A percentile compares a stretch with the other conserved stretches of the same genome.
Evolutionary conservation across 352 stramenopile genomes (phyloP).

Genomic region (Phytophthora aleatoria): DNA sequence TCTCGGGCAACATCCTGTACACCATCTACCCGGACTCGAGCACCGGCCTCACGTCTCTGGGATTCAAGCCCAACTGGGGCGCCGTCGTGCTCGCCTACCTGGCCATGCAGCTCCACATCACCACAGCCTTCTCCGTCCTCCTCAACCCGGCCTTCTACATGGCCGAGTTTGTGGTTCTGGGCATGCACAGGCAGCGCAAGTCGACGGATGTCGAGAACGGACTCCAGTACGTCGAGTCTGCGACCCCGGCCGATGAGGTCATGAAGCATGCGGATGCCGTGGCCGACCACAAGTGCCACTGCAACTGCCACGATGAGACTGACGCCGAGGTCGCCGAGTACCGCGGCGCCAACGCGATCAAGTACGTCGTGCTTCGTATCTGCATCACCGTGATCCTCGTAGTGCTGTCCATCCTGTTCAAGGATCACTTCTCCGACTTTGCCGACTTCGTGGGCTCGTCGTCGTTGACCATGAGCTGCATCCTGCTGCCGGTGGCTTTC

Average conservation of each 20-base stretch:
- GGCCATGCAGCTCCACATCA: constrained; percentile 36
- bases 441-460: constrained; percentile 55
- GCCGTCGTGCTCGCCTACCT: constrained; percentile 33
- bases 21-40: constrained; percentile 44
- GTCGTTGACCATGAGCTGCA: constrained; percentile 42
- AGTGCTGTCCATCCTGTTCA: constrained; percentile 44
- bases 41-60: constrained; percentile 41
- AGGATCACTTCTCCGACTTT: constrained; percentile 55
- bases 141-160: constrained; percentile 49
- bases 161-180: constrained; percentile 37
- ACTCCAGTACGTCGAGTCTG: constrained; percentile 32
- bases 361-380: constrained; percentile 49
- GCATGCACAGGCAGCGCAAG: constrained; percentile 40
- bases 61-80: constrained; percentile 38
- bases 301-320: constrained; percentile 41
- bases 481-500: constrained; percentile 47
- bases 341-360: constrained; percentile 41
- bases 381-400: constrained; percentile 49
- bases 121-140: constrained; percentile 46
- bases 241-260: constrained; percentile 26
- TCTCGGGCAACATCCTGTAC: constrained; percentile 64
- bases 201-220: constrained; percentile 28
- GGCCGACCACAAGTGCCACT: constrained; percentile 39
- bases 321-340: constrained; percentile 40
- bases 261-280: constrained; percentile 25